Evolutionary conservation across 2,329 filamentous ascomycete genomes (phyloP), one percentile per base, ranked within the genome.

Genomic region (Huntiella bhutanensis): DNA sequence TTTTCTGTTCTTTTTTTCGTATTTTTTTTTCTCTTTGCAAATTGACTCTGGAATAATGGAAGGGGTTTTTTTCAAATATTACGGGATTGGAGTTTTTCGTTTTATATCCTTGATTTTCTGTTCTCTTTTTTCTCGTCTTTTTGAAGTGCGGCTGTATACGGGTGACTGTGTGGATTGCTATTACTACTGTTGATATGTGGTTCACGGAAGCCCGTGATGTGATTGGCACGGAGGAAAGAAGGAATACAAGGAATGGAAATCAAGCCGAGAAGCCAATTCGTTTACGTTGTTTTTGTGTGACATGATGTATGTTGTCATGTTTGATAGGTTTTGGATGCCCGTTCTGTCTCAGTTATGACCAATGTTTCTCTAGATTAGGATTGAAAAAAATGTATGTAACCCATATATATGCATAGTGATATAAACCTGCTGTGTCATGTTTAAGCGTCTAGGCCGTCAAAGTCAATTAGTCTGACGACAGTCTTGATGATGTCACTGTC

Each of bases 381-480:
- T 13, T 45, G 36, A 38, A 45, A 34, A 33, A 8, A 19, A 16
- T 16, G 15, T 37, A 28, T 44, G 33, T 11, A 13, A 13, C 22
- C 22, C 22, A 28, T 28, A 28, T 28, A 28, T 28, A 28, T 28
- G 22, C 22, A 28, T 28, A 28, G 22, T 28, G 22, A 7, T 28
- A 28, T 28, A 10, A 8, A 5, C 3, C 16, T 3, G 5, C n/a
- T 7, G n/a, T 33, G 5, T 38, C 36, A 11, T 11, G 16, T 51
- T 54, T 57, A 76, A 49, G 69, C 69, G 67, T 93, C 85, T 62
- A 92, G 62, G 1, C 91, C 91, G 64, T 96, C 86, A 55, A 92
- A 70, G 62, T 94, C 84, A 55, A 96, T 80, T 62, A 96, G 67
- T 62, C 74, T 78, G 53, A 77, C 75, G 46, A 94, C 87, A 51